Evolutionary conservation across 768 basidiomycete species (phyloP).

Genomic region (Hypholoma sublateritium): DNA sequence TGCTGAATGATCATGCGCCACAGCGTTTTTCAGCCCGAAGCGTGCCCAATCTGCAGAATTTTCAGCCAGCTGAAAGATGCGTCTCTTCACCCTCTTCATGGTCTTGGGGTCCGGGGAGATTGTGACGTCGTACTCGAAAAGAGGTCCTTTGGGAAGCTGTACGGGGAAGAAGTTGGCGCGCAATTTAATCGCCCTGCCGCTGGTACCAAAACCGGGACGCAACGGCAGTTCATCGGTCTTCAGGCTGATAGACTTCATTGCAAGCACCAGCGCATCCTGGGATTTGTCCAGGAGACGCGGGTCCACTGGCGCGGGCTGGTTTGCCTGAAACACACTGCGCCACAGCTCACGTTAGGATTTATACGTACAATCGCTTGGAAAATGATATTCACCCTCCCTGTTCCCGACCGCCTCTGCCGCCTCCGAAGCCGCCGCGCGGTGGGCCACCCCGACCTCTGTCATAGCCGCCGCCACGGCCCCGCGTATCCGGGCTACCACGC

Average conservation of each 20-base stretch:
- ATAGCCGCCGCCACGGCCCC: conserved; percentile 24
- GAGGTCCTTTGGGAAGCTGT: conserved; percentile 42
- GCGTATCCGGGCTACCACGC: conserved; percentile 17
- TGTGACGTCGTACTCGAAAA: conserved; percentile 64
- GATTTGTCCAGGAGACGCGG: conserved; percentile 40
- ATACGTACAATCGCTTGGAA: background rate
- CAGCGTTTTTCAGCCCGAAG: conserved; percentile 47
- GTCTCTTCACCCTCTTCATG: conserved; percentile 52
- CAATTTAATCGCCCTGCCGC: conserved; percentile 47
- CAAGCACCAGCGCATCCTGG: conserved; percentile 39
- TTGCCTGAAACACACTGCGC: conserved; percentile 38
- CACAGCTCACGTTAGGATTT: background rate
- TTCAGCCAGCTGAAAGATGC: conserved; percentile 67
- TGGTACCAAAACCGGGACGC: conserved; percentile 57
- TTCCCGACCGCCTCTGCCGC: conserved; percentile 24
- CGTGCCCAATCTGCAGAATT: conserved; percentile 44
- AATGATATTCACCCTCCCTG: conserved; percentile 31
- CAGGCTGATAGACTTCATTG: conserved; percentile 32
- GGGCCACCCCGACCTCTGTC: conserved; percentile 28
- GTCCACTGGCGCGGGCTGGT: conserved; percentile 39
- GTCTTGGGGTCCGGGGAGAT: conserved; percentile 52
- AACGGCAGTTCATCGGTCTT: conserved; percentile 47
- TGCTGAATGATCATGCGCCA: conserved; percentile 57
- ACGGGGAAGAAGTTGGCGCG: conserved; percentile 73
- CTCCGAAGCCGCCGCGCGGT: conserved; percentile 13